A percentile compares a stretch with the other conserved stretches of the same genome.
Conservation (phyloP, 371 early-diverging fungal genomes). For the Mucor sp. region DNA sequence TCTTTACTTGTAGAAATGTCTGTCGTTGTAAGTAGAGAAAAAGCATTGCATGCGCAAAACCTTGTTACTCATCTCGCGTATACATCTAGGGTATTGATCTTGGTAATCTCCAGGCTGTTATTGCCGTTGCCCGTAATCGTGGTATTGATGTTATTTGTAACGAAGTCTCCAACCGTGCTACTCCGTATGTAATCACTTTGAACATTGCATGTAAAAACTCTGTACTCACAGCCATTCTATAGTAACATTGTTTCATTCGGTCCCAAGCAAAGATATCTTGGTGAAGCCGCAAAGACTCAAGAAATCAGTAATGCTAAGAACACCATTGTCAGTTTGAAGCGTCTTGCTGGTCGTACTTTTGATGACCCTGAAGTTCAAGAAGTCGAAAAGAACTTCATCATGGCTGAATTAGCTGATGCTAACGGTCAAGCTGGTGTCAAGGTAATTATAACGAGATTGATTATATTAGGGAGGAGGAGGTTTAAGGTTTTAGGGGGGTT, state of each 20-base stretch:
- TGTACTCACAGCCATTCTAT: neutral
- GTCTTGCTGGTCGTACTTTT: conserved; percentile 93
- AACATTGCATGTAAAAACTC: neutral
- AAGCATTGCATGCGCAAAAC: too few relatives aligned
- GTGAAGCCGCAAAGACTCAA: conserved; percentile 95
- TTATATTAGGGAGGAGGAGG: neutral
- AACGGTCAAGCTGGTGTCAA: conserved; percentile 87
- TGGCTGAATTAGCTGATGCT: conserved; percentile 78
- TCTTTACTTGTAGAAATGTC: conserved; percentile 35
- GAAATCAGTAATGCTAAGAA: conserved; percentile 96
- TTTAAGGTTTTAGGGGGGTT: neutral
- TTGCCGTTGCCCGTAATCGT: conserved; percentile 97
- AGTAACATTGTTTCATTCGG: conserved; percentile 93
- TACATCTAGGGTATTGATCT: conserved; percentile 86
- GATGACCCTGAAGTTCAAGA: conserved; percentile 87
- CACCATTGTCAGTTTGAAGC: conserved; percentile 94
- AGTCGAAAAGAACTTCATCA: conserved; percentile 81
- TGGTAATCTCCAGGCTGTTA: conserved; percentile 93
- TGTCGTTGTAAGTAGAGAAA: conserved; percentile 45
- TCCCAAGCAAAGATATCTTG: conserved; percentile 91
- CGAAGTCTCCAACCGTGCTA: conserved; percentile 95
- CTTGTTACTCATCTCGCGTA: neutral
- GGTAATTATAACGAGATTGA: conserved; percentile 36
- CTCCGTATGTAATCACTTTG: conserved; percentile 73
- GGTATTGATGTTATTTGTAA: conserved; percentile 97